phyloP scores from a whole-genome alignment of 208 protist species.

The Acanthamoeba culbertsoni region DNA sequence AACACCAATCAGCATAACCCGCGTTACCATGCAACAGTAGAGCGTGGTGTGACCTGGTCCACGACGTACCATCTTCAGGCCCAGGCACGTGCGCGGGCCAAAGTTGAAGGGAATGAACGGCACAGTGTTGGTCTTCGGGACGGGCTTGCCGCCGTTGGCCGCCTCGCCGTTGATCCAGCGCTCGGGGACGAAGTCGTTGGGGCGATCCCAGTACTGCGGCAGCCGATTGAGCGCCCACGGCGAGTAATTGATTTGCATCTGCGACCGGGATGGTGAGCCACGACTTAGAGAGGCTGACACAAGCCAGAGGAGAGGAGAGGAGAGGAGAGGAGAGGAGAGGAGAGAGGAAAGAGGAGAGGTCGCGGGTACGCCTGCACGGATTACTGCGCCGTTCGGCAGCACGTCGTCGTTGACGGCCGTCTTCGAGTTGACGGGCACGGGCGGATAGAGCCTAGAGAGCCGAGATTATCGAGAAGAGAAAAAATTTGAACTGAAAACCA shows the following conservation, averaged over 20 bases:
- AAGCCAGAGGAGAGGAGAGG: no score
- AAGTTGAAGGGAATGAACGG: conserved; percentile 46
- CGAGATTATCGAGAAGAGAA: no score
- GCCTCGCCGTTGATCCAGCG: background rate
- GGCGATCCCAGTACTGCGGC: background rate
- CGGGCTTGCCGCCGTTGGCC: background rate
- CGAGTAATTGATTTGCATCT: background rate
- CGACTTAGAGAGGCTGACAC: no score
- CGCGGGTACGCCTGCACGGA: background rate
- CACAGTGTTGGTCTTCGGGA: background rate
- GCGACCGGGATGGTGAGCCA: no score
- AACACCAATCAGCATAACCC: no score
- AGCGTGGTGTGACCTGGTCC: no score
- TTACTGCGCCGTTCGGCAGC: background rate
- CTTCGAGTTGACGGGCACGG: background rate
- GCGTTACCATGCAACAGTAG: no score
- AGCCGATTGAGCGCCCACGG: background rate
- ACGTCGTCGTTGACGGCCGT: background rate
- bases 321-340: no score
- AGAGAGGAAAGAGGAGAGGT: no score
- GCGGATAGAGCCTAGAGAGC: background rate
- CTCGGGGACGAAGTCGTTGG: background rate
- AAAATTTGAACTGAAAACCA: no score
- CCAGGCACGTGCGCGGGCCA: conserved; percentile 34
- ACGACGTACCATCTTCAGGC: conserved; percentile 30